These are phyloP conservation scores for Selaginella tamariscina DNA, from an alignment of 75 land plant species.

Conservation along the genomic window DNA sequence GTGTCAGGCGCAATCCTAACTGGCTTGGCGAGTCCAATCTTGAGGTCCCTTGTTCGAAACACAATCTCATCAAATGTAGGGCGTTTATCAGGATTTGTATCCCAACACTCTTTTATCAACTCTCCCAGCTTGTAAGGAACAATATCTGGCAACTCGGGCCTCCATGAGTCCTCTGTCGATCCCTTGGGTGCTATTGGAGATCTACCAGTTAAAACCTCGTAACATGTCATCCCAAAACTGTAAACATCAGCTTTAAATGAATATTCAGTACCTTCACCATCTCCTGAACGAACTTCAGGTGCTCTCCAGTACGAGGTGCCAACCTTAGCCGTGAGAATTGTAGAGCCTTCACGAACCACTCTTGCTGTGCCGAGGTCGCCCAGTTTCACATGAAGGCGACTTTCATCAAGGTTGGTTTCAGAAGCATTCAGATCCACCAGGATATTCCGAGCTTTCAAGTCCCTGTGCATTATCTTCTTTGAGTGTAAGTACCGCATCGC, in stretches of 20 bases:
- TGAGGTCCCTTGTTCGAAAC: not conserved
- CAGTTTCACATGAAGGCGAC: not conserved
- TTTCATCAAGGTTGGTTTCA: not conserved
- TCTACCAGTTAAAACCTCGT: not conserved
- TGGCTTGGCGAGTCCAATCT: not conserved
- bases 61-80: not conserved
- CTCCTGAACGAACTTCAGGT: not conserved
- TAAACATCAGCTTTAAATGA: not conserved
- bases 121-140: not conserved
- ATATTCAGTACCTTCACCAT: not conserved
- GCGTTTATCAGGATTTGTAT: not conserved
- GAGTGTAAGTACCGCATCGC: not conserved
- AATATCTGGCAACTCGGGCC: not conserved
- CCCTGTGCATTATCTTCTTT: not conserved
- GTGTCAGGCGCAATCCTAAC: too few relatives aligned
- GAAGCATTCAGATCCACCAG: not conserved
- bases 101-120: not conserved
- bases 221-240: constrained; percentile 1
- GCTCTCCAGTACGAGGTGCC: not conserved
- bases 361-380: not conserved
- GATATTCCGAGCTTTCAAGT: too few relatives aligned
- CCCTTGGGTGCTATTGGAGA: not conserved
- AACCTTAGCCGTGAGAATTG: not conserved
- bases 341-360: not conserved
- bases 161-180: too few relatives aligned